phyloP scores from a whole-genome alignment of 2,329 filamentous ascomycete species.

The Sclerotiophoma versabilis region DNA sequence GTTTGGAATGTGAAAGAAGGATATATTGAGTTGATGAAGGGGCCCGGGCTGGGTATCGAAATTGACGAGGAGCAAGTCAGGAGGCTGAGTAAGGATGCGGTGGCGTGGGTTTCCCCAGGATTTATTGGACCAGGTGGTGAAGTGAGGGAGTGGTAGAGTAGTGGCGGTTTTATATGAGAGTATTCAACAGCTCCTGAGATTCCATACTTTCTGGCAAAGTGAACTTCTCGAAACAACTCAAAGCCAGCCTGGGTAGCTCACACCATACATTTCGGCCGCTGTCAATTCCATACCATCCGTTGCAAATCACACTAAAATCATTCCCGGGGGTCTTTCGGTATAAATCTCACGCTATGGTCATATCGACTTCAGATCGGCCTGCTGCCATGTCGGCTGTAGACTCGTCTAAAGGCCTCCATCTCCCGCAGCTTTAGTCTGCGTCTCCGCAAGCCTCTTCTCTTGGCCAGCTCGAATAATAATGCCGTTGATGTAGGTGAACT shows the following conservation, averaged over 20 bases:
- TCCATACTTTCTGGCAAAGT: too few relatives aligned
- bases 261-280: too few relatives aligned
- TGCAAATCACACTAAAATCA: too few relatives aligned
- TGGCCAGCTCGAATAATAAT: conserved; percentile 9
- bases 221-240: too few relatives aligned
- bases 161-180: too few relatives aligned
- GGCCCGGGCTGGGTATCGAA: conserved; percentile 72
- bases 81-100: conserved; percentile 63
- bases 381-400: neutral
- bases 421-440: neutral
- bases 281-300: too few relatives aligned
- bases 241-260: too few relatives aligned
- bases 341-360: neutral
- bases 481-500: conserved; percentile 15
- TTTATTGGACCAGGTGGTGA: conserved; percentile 73
- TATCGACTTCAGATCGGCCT: neutral
- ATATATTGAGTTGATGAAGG: conserved; percentile 66
- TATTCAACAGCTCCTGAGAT: too few relatives aligned
- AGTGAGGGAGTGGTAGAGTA: conserved; percentile 71
- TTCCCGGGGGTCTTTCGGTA: neutral
- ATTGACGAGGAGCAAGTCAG: conserved; percentile 72
- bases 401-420: neutral
- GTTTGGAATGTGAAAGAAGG: conserved; percentile 73
- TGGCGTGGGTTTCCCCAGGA: conserved; percentile 70
- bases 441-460: conserved; percentile 3